Conservation (phyloP, 2,329 filamentous ascomycete genomes). For the Colletotrichum cereale region DNA sequence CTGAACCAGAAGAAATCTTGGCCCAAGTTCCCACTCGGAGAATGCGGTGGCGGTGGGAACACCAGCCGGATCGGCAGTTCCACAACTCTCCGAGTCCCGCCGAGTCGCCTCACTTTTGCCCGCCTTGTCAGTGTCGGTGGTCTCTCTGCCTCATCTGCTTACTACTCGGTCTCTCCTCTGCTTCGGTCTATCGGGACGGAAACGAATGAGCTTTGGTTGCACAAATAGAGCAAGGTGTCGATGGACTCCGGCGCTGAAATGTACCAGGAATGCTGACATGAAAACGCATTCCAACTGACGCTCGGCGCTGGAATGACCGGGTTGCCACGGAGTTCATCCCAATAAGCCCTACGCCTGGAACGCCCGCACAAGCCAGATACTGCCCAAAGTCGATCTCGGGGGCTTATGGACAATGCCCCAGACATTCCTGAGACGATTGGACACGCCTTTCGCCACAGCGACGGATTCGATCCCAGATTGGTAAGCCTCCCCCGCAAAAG, state of each 20-base stretch:
- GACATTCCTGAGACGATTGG: conserved; percentile 34
- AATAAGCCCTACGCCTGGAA: background rate
- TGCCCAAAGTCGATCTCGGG: background rate
- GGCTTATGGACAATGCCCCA: conserved; percentile 10
- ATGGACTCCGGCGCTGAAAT: background rate
- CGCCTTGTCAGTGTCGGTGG: background rate
- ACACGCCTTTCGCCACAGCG: conserved; percentile 21
- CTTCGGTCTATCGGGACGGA: too few species aligned
- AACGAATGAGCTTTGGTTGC: too few species aligned
- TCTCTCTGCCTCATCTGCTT: background rate
- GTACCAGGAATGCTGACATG: background rate
- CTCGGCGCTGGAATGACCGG: background rate
- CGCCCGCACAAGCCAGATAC: conserved; percentile 28
- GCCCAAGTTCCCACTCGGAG: background rate
- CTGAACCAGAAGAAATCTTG: background rate
- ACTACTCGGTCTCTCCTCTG: too few species aligned
- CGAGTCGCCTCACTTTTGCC: background rate
- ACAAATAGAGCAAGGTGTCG: background rate
- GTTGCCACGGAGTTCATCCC: conserved; percentile 1
- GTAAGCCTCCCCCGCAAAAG: conserved; percentile 30
- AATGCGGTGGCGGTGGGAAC: background rate
- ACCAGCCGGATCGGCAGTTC: conserved; percentile 2
- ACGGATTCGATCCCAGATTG: conserved; percentile 22
- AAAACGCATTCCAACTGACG: background rate
- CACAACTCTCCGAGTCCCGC: background rate